Conservation (phyloP, 257 asterid species). For the Petrea volubilis region DNA sequence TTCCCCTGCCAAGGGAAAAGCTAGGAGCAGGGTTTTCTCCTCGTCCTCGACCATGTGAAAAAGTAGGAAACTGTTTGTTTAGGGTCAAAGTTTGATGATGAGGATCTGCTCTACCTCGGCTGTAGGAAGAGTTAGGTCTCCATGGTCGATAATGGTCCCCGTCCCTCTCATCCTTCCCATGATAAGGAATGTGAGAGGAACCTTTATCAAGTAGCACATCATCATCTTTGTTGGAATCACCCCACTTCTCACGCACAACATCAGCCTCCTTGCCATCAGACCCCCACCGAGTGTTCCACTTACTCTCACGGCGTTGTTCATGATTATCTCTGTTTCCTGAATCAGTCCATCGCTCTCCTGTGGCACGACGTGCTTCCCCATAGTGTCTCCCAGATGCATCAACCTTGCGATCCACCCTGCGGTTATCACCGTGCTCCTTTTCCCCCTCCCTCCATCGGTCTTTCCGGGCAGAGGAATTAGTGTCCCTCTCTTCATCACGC, state of each 20-base stretch:
- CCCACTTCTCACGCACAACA: slow-evolving; percentile 68
- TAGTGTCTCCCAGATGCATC: slow-evolving; percentile 70
- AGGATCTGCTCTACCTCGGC: slow-evolving; percentile 81
- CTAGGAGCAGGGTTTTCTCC: slow-evolving; percentile 55
- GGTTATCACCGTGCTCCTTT: slow-evolving; percentile 59
- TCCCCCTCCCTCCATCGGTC: slow-evolving; percentile 97
- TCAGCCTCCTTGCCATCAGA: slow-evolving; percentile 69
- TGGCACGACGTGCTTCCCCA: slow-evolving; percentile 76
- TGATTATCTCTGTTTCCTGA: slow-evolving; percentile 72
- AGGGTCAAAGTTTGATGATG: slow-evolving; percentile 50
- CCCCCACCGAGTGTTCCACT: slow-evolving; percentile 97
- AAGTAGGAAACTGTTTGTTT: slow-evolving; percentile 59
- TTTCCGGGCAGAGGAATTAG: slow-evolving; percentile 66
- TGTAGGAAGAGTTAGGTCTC: slow-evolving; percentile 68
- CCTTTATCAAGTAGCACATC: slow-evolving; percentile 61
- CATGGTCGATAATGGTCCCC: slow-evolving; percentile 82
- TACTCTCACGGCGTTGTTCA: slow-evolving; percentile 88
- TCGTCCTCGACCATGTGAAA: slow-evolving; percentile 79
- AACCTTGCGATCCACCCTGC: slow-evolving; percentile 68
- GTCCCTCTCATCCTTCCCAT: slow-evolving; percentile 81
- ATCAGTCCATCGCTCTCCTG: slow-evolving; percentile 76
- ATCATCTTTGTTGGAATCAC: slow-evolving; percentile 59
- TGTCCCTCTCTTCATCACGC: slow-evolving; percentile 98
- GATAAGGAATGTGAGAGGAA: slow-evolving; percentile 42
- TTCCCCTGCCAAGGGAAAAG: slow-evolving; percentile 71